Evolutionary conservation across 108 stramenopile genomes (phyloP).

Genomic region (Cylindrotheca fusiformis): DNA sequence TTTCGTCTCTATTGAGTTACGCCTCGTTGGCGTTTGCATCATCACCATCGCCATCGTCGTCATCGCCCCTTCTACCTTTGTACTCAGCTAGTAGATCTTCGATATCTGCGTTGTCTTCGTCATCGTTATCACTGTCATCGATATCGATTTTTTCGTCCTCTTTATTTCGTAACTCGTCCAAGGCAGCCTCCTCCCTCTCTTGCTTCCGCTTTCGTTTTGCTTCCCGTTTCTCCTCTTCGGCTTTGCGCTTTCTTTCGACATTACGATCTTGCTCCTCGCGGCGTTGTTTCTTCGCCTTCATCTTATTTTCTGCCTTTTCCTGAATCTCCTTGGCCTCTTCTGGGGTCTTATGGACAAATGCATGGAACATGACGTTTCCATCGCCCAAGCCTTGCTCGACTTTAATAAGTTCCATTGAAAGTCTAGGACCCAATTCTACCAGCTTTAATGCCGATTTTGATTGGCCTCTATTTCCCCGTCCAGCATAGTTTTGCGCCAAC

Average conservation of each 20-base stretch:
- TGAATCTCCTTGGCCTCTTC: constrained; percentile 70
- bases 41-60: constrained; percentile 5
- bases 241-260: constrained; percentile 71
- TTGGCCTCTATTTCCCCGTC: constrained; percentile 75
- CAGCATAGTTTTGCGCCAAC: constrained; percentile 81
- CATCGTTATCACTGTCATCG: constrained; percentile 41
- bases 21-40: neutral
- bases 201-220: constrained; percentile 67
- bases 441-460: constrained; percentile 93
- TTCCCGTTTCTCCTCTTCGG: constrained; percentile 73
- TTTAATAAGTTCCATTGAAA: constrained; percentile 89
- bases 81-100: constrained; percentile 28
- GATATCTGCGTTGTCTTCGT: constrained; percentile 17
- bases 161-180: constrained; percentile 68
- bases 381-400: constrained; percentile 91
- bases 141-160: constrained; percentile 28
- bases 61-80: constrained; percentile 1
- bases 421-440: constrained; percentile 94
- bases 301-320: constrained; percentile 60
- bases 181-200: constrained; percentile 64
- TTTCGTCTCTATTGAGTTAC: neutral
- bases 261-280: constrained; percentile 83
- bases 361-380: constrained; percentile 98
- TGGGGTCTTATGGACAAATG: constrained; percentile 76
- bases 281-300: constrained; percentile 63